These are phyloP conservation scores for Kuraishia molischiana DNA, from an alignment of 805 yeast genomes.

Conservation along the genomic window DNA sequence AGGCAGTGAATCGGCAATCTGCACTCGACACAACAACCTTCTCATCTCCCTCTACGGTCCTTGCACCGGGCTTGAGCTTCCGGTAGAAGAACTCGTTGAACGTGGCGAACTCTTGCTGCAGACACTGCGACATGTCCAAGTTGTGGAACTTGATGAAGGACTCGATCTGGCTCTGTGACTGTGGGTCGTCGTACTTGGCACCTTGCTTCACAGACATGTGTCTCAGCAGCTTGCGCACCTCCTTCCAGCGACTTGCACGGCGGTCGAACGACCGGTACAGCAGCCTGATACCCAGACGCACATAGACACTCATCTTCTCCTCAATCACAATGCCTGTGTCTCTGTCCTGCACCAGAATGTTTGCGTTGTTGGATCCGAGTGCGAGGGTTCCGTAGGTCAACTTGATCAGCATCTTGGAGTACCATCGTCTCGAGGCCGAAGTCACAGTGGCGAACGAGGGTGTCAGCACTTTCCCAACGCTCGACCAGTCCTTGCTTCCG, in stretches of 20 bases:
- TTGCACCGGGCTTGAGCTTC: constrained; percentile 56
- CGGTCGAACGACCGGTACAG: constrained; percentile 66
- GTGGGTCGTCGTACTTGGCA: constrained; percentile 62
- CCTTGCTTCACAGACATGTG: constrained; percentile 77
- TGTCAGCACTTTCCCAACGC: constrained; percentile 51
- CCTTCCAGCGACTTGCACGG: constrained; percentile 43
- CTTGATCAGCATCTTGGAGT: constrained; percentile 70
- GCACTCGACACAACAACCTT: constrained; percentile 67
- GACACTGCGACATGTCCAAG: constrained; percentile 66
- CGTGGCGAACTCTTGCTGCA: constrained; percentile 41
- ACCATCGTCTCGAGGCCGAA: constrained; percentile 85
- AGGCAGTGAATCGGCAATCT: constrained; percentile 77
- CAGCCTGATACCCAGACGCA: constrained; percentile 77
- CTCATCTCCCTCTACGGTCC: constrained; percentile 57
- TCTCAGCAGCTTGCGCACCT: constrained; percentile 50
- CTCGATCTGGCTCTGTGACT: constrained; percentile 56
- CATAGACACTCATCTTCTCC: constrained; percentile 86
- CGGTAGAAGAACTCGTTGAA: constrained; percentile 91
- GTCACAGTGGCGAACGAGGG: constrained; percentile 69
- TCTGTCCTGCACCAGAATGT: constrained; percentile 89
- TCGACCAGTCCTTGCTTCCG: constrained; percentile 66
- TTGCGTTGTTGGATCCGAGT: constrained; percentile 85
- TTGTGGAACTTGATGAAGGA: constrained; percentile 78
- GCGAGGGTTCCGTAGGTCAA: constrained; percentile 82
- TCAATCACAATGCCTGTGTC: constrained; percentile 82